A percentile compares a stretch with the other conserved stretches of the same genome.
phyloP scores from a whole-genome alignment of 2,329 filamentous ascomycete genomes.

The Venturia nashicola region DNA sequence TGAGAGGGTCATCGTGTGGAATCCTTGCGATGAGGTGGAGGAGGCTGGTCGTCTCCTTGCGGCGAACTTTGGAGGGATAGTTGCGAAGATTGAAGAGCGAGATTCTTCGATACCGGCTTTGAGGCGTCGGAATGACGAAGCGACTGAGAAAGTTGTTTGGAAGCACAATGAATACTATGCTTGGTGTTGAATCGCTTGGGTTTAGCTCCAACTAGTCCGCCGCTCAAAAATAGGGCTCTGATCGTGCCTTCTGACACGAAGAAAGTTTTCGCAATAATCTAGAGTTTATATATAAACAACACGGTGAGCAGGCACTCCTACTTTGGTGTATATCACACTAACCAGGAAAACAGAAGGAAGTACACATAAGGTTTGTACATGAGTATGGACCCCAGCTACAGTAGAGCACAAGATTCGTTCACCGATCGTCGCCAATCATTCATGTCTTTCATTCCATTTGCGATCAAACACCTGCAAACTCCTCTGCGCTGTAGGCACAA shows the following conservation, averaged over 20 bases:
- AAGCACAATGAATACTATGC: slow-evolving; percentile 4
- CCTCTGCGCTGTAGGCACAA: slow-evolving; percentile 32
- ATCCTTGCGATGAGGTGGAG: neutral
- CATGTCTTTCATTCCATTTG: slow-evolving; percentile 18
- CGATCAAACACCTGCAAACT: slow-evolving; percentile 25
- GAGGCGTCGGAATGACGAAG: neutral
- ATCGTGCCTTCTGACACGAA: too few relatives aligned
- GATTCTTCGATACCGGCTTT: neutral
- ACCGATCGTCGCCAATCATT: neutral
- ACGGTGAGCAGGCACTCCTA: too few relatives aligned
- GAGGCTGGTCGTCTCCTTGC: neutral
- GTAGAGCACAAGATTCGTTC: neutral
- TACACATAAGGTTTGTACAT: too few relatives aligned
- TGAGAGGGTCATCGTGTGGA: neutral
- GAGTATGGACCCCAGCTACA: too few relatives aligned
- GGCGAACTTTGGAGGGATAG: neutral
- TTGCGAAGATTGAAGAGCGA: neutral
- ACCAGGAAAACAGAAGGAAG: too few relatives aligned
- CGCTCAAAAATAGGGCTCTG: too few relatives aligned
- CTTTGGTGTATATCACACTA: too few relatives aligned
- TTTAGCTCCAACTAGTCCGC: neutral
- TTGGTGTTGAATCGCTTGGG: neutral
- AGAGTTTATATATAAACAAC: too few relatives aligned
- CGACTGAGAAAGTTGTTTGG: neutral
- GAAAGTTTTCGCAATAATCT: too few relatives aligned